Base-by-base conservation (phyloP, 306 rosid species). In the Mimosa pudica region DNA sequence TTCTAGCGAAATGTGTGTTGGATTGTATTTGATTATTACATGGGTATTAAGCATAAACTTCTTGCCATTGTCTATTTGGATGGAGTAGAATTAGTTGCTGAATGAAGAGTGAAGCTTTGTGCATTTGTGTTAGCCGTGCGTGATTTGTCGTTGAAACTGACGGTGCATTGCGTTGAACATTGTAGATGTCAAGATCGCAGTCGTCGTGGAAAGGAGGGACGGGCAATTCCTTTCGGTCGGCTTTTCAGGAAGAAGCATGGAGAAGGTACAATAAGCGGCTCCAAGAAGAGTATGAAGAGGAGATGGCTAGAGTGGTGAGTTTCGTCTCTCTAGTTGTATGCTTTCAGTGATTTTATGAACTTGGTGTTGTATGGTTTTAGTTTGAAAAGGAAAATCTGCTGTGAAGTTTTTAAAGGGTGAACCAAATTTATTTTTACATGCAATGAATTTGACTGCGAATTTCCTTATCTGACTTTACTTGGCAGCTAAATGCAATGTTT, bases 281-380 rank as follows among this genome's bases (percentile, higher is more conserved):
- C 87, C 97, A 88, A 87, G 98, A 96, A 87, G 97, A 96, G 91
- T 93, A 88, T 18, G 99, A 96, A 77, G 98, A 96, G 85, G 99
- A 96, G 85, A 81, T 93, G 94, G 99, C 92, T 79, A 91, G 99
- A 83, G 99, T 96, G 81, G 99, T 93, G 74, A 84, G 96, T 80
- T 68, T 78, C 67, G n/a, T 60, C 38, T 44, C 49, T 80, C 7
- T 75, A 12, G 18, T 72, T 72, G 9, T 71, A 32, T 36, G 35
- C 17, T 57, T 13, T 24, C 20, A 1, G 1, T 74, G 42, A 33
- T 47, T 6, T 5, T 44, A 62, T 52, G 35, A 33, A 57, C 51
- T 60, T 35, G 69, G 4, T 58, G 5, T 71, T 76, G 75, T 45
- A 24, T 46, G 36, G 20, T 72, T 77, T 63, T 57, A 13, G 65